Conservation (phyloP, 352 stramenopile genomes). For the Phytophthora litchii region DNA sequence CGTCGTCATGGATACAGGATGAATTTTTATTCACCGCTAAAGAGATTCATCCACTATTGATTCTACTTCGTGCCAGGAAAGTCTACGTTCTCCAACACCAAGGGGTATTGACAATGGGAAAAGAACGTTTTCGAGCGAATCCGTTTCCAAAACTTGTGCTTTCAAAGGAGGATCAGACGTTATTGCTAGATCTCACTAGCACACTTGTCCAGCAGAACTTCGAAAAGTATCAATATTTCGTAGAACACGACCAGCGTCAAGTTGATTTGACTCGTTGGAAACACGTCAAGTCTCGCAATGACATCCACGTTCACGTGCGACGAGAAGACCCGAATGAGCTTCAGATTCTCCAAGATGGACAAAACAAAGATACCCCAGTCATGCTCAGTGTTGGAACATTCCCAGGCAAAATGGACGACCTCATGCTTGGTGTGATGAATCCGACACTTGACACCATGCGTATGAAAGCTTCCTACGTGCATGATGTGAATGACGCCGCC, state of each 20-base stretch:
- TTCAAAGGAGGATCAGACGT: conserved; percentile 9
- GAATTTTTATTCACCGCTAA: too few species aligned
- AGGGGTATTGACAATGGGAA: conserved; percentile 3
- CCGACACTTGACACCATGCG: conserved; percentile 13
- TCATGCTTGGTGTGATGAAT: conserved; percentile 18
- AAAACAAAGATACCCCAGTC: neutral
- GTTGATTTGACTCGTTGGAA: conserved; percentile 21
- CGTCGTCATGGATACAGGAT: conserved; percentile 1
- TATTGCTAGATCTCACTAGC: conserved; percentile 8
- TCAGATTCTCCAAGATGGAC: neutral
- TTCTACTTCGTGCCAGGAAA: neutral
- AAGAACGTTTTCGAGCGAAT: conserved; percentile 17
- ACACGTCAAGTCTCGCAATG: conserved; percentile 14
- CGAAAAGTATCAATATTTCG: conserved; percentile 15
- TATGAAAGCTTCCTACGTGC: conserved; percentile 16
- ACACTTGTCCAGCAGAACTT: conserved; percentile 14
- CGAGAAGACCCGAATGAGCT: conserved; percentile 6
- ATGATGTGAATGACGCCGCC: conserved; percentile 8
- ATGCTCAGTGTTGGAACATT: conserved; percentile 15
- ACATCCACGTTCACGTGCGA: conserved; percentile 20
- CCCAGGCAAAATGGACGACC: conserved; percentile 12
- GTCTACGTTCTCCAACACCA: too few species aligned
- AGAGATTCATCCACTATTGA: neutral
- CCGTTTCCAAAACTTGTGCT: conserved; percentile 15
- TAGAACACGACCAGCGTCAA: conserved; percentile 7